Evolutionary conservation across 1,139 yeast species (phyloP).

Genomic region (Keqinozyma sinolaborantium): DNA sequence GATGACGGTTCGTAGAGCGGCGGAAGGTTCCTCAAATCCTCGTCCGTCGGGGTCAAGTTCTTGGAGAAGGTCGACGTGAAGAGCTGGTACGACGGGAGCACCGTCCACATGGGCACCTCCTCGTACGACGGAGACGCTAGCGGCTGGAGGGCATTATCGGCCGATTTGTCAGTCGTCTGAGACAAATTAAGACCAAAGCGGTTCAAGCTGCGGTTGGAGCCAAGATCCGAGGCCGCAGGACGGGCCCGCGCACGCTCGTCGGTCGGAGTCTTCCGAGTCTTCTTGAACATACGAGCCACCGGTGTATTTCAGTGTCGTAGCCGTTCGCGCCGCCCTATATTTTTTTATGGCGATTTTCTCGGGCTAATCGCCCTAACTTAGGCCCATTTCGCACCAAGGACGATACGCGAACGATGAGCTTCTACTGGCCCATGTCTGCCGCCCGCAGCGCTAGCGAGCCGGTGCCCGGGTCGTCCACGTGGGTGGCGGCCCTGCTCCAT

Average conservation of each 20-base stretch:
- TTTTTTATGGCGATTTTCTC: neutral
- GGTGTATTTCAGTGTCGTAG: too few species aligned
- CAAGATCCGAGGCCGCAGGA: too few species aligned
- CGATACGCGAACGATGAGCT: too few species aligned
- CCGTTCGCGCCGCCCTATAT: too few species aligned
- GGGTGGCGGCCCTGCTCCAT: slow-evolving; percentile 33
- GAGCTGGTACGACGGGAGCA: slow-evolving; percentile 42
- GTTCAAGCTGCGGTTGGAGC: slow-evolving; percentile 2
- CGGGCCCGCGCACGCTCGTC: too few species aligned
- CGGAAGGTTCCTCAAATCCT: slow-evolving; percentile 29
- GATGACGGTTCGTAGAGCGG: slow-evolving; percentile 34
- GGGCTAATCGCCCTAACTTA: neutral
- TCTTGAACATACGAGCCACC: neutral
- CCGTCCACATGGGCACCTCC: slow-evolving; percentile 23
- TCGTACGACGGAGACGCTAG: slow-evolving; percentile 13
- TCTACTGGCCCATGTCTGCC: slow-evolving; percentile 35
- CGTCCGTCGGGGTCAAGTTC: slow-evolving; percentile 30
- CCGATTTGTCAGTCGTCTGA: neutral
- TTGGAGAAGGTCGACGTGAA: slow-evolving; percentile 38
- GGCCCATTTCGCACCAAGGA: neutral
- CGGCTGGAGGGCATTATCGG: slow-evolving; percentile 6
- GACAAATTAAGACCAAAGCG: slow-evolving; percentile 3
- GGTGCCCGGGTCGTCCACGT: slow-evolving; percentile 39
- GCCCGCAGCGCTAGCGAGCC: slow-evolving; percentile 22
- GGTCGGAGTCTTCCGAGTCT: neutral